A percentile compares a stretch with the other conserved stretches of the same genome.
Evolutionary conservation across 1,139 yeast genomes (phyloP).

Genomic region (Suhomyces choctaworum): DNA sequence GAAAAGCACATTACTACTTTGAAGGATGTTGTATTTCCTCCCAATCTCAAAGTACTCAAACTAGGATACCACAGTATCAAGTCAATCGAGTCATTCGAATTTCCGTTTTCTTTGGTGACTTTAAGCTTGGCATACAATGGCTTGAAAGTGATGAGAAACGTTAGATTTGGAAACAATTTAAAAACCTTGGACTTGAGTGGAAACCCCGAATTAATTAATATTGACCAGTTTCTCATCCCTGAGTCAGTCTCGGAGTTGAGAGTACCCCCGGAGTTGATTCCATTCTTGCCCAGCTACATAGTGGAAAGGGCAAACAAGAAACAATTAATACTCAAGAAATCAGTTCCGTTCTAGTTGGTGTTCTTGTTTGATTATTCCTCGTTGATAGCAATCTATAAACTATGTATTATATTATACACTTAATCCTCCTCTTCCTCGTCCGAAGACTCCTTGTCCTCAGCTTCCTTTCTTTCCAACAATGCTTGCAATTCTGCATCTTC

Average conservation of each 20-base stretch:
- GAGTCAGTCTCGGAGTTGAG: constrained; percentile 39
- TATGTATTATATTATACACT: constrained; percentile 7
- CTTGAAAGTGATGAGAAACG: constrained; percentile 37
- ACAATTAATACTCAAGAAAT: constrained; percentile 31
- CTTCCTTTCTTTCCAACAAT: constrained; percentile 62
- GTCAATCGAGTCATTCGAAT: constrained; percentile 41
- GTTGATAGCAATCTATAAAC: constrained; percentile 10
- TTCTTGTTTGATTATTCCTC: not conserved
- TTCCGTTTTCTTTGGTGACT: constrained; percentile 34
- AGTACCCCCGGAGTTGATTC: constrained; percentile 38
- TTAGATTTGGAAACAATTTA: constrained; percentile 38
- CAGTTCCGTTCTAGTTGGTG: constrained; percentile 20
- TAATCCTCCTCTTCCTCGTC: constrained; percentile 47
- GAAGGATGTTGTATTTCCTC: constrained; percentile 45
- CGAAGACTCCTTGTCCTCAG: constrained; percentile 46
- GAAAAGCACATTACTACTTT: constrained; percentile 46
- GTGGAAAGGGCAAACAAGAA: constrained; percentile 45
- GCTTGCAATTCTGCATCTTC: constrained; percentile 98
- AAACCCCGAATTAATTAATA: constrained; percentile 40
- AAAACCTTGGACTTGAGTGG: constrained; percentile 44
- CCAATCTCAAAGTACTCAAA: constrained; percentile 35
- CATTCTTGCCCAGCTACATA: constrained; percentile 40
- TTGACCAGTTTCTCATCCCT: constrained; percentile 43
- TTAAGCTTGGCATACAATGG: constrained; percentile 45
- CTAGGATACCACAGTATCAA: constrained; percentile 45